phyloP scores from a whole-genome alignment of 805 yeast species.

The Starmerella apis region DNA sequence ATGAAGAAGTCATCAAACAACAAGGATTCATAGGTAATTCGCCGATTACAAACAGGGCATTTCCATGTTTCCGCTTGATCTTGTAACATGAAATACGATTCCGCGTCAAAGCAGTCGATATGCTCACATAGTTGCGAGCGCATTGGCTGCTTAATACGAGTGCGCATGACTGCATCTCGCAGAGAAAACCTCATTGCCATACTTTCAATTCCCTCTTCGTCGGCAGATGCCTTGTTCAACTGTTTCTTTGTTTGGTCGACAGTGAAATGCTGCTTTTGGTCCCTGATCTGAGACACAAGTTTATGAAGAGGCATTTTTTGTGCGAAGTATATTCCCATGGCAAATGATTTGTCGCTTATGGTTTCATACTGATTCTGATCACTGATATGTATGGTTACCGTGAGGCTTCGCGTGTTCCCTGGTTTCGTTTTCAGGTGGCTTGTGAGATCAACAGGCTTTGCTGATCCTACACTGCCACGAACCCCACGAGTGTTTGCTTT shows the following conservation, averaged over 20 bases:
- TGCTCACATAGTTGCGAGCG: conserved; percentile 66
- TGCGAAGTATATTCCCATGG: conserved; percentile 51
- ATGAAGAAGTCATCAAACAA: conserved; percentile 64
- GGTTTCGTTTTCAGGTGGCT: conserved; percentile 31
- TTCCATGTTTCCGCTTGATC: conserved; percentile 72
- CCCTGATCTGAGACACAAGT: conserved; percentile 36
- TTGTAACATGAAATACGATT: conserved; percentile 63
- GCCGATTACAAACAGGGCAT: conserved; percentile 69
- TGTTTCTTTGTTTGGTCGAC: conserved; percentile 41
- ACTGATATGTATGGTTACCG: conserved; percentile 34
- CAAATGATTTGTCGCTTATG: conserved; percentile 33
- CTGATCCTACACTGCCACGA: conserved; percentile 66
- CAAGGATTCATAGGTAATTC: conserved; percentile 45
- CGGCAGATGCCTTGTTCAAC: conserved; percentile 35
- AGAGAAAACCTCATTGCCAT: conserved; percentile 56
- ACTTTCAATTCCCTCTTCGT: conserved; percentile 58
- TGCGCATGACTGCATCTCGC: conserved; percentile 68
- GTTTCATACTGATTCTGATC: conserved; percentile 37
- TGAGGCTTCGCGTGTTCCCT: not conserved
- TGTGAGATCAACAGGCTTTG: conserved; percentile 73
- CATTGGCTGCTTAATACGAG: conserved; percentile 60
- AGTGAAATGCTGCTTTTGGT: conserved; percentile 42
- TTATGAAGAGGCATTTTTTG: conserved; percentile 37
- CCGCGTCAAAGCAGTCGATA: conserved; percentile 79
- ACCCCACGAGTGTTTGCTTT: conserved; percentile 59